phyloP scores from a whole-genome alignment of 2,329 filamentous ascomycete species.

The Hymenoscyphus albidus region DNA sequence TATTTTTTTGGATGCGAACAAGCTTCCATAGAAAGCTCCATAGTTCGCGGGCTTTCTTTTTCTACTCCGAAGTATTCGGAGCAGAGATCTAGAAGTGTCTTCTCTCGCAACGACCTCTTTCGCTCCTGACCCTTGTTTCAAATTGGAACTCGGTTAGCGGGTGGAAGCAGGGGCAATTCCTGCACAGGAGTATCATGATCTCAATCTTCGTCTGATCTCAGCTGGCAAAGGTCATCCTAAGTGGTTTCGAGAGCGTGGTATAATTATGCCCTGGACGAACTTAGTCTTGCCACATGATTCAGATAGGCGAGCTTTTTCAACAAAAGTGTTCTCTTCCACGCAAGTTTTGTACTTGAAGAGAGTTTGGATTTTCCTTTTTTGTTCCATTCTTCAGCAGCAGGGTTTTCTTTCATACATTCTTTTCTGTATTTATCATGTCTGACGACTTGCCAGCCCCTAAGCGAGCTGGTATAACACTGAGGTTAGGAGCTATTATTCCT shows the following conservation, averaged over 20 bases:
- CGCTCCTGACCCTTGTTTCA: neutral
- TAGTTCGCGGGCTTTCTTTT: no score
- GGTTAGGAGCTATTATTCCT: neutral
- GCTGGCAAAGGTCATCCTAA: neutral
- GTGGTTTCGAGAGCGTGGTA: neutral
- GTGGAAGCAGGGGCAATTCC: neutral
- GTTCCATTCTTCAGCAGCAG: neutral
- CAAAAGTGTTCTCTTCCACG: neutral
- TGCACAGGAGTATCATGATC: neutral
- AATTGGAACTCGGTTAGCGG: neutral
- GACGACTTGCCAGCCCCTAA: neutral
- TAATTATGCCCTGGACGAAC: neutral
- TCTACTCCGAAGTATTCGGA: no score
- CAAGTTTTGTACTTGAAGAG: neutral
- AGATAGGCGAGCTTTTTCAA: neutral
- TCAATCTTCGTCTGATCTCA: neutral
- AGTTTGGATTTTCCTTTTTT: neutral
- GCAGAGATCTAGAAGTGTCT: no score
- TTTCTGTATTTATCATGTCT: neutral
- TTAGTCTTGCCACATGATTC: neutral
- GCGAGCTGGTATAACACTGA: neutral
- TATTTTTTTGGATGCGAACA: no score
- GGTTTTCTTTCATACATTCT: neutral
- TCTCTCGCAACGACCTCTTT: neutral
- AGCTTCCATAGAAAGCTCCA: no score